Conservation (phyloP, 192 early-diverging fungal species). For the Gryganskiella cystojenkinii region DNA sequence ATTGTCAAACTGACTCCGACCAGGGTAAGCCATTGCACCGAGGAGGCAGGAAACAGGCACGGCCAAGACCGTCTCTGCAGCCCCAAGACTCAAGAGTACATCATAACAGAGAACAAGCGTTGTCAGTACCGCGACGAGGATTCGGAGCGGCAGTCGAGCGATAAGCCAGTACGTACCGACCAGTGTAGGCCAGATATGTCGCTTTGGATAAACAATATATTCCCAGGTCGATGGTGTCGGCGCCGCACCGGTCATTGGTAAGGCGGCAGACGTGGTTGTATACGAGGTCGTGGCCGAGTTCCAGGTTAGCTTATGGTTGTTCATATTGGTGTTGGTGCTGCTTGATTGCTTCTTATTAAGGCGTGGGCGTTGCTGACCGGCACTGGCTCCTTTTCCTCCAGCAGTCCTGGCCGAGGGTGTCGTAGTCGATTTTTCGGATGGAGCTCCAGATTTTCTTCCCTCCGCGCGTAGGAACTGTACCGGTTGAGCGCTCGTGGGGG, state of each 20-base stretch:
- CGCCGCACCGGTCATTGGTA: conserved; percentile 41
- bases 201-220: conserved; percentile 39
- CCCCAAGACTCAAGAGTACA: conserved; percentile 41
- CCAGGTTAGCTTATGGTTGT: conserved; percentile 38
- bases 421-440: conserved; percentile 21
- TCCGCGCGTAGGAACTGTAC: not conserved
- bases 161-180: conserved; percentile 30
- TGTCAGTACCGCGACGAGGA: conserved; percentile 41
- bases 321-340: conserved; percentile 12
- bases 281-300: conserved; percentile 50
- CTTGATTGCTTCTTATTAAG: conserved; percentile 16
- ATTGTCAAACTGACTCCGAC: conserved; percentile 41
- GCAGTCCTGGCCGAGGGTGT: conserved; percentile 4
- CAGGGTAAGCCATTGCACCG: conserved; percentile 38
- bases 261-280: conserved; percentile 37
- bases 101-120: conserved; percentile 47
- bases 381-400: not conserved
- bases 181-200: conserved; percentile 36
- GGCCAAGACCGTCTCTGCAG: conserved; percentile 35
- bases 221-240: conserved; percentile 45
- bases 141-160: conserved; percentile 41
- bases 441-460: not conserved
- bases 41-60: conserved; percentile 40
- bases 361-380: conserved; percentile 7
- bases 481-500: not conserved